phyloP scores from a whole-genome alignment of 2,329 filamentous ascomycete genomes.

The Onygena corvina region DNA sequence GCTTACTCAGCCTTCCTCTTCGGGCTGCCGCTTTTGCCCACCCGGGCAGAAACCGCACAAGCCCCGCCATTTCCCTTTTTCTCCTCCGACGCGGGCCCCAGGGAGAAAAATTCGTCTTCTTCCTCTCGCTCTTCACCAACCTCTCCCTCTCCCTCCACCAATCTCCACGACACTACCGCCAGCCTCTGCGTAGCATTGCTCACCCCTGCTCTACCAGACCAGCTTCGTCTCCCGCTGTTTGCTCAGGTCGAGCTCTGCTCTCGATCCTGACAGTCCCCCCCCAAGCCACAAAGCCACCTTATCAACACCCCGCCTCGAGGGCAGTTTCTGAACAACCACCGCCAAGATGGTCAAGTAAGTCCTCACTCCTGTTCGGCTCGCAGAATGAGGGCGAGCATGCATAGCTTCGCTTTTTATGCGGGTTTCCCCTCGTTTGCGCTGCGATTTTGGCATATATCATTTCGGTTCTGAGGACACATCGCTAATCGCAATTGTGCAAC shows the following conservation, averaged over 20 bases:
- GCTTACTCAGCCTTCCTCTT: conserved; percentile 10
- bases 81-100: conserved; percentile 11
- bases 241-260: conserved; percentile 33
- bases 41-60: conserved; percentile 15
- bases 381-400: neutral
- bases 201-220: conserved; percentile 9
- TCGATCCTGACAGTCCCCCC: conserved; percentile 31
- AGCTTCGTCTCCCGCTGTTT: conserved; percentile 15
- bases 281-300: conserved; percentile 4
- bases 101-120: conserved; percentile 19
- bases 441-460: neutral
- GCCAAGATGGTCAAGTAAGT: conserved; percentile 99
- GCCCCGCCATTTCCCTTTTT: conserved; percentile 15
- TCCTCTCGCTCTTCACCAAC: conserved; percentile 19
- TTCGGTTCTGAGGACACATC: conserved; percentile 4
- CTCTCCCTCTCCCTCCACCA: conserved; percentile 11
- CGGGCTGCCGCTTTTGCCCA: conserved; percentile 7
- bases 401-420: neutral
- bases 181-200: neutral
- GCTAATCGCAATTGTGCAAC: conserved; percentile 15
- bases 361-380: conserved; percentile 3
- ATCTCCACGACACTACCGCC: conserved; percentile 16
- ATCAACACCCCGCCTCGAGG: conserved; percentile 31
- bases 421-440: neutral
- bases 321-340: conserved; percentile 42